These are phyloP conservation scores for Funneliformis geosporum DNA, from an alignment of 192 early-diverging fungal species.

Conservation along the genomic window DNA sequence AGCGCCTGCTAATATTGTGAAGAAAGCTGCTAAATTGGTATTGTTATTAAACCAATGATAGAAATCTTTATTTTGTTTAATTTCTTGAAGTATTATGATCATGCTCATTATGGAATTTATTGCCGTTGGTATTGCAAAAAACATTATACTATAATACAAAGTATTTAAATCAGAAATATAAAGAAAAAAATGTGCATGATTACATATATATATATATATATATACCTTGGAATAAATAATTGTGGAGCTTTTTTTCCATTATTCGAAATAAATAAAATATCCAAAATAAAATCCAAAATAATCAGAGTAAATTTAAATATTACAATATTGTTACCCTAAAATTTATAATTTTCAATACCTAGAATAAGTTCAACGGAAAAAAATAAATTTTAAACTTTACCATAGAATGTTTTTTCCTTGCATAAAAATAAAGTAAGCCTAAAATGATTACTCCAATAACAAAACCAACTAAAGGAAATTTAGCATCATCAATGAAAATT, in stretches of 20 bases:
- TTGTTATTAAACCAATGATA: neutral
- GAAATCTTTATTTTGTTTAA: neutral
- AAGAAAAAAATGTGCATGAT: no score
- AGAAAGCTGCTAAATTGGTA: neutral
- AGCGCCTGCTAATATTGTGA: neutral
- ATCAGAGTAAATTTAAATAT: neutral
- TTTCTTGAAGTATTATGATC: neutral
- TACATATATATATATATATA: no score
- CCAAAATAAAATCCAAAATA: neutral
- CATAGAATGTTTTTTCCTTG: no score
- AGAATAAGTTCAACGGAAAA: no score
- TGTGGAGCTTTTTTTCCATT: neutral
- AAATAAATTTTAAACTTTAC: neutral
- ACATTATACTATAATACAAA: neutral
- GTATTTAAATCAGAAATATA: neutral
- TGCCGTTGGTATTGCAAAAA: neutral
- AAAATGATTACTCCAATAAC: neutral
- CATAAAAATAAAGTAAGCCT: neutral
- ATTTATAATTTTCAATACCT: no score
- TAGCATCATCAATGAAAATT: neutral
- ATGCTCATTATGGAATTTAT: neutral
- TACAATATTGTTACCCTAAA: neutral
- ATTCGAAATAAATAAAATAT: neutral
- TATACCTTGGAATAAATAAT: slow-evolving; percentile 17
- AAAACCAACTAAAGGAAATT: neutral